These are phyloP conservation scores for Ramalina peruviana DNA, from an alignment of 495 filamentous ascomycete genomes.

Conservation along the genomic window DNA sequence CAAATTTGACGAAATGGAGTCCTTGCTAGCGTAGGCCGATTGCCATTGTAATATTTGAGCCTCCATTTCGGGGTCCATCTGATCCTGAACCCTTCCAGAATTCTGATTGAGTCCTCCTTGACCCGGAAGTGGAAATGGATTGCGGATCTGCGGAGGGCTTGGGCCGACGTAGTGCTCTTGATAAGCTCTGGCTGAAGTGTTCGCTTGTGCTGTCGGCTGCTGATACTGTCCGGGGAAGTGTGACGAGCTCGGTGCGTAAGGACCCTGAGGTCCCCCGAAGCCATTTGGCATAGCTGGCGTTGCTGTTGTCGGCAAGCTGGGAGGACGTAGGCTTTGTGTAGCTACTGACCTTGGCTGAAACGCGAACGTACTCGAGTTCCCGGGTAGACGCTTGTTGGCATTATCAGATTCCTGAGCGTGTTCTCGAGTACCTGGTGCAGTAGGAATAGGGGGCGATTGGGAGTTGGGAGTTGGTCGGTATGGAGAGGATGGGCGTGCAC, in stretches of 20 bases:
- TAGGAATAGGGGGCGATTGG: conserved; percentile 23
- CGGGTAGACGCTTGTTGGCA: conserved; percentile 15
- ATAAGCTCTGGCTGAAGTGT: conserved; percentile 37
- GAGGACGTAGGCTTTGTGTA: conserved; percentile 24
- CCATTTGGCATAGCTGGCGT: conserved; percentile 26
- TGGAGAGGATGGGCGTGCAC: conserved; percentile 34
- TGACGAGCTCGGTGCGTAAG: conserved; percentile 29
- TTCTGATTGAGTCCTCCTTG: conserved; percentile 22
- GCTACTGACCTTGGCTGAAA: conserved; percentile 56
- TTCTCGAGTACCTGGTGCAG: conserved; percentile 23
- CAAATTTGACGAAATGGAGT: conserved; percentile 26
- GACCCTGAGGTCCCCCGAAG: conserved; percentile 27
- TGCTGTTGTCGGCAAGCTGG: conserved; percentile 29
- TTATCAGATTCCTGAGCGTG: conserved; percentile 22
- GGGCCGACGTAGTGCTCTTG: conserved; percentile 40
- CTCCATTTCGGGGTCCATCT: conserved; percentile 69
- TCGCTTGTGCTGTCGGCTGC: conserved; percentile 24
- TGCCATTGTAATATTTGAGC: conserved; percentile 96
- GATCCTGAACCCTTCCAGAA: conserved; percentile 28
- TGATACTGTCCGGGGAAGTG: conserved; percentile 33
- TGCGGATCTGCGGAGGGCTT: conserved; percentile 61
- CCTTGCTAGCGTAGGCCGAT: conserved; percentile 65
- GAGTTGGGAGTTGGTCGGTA: conserved; percentile 44
- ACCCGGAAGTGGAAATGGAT: conserved; percentile 64
- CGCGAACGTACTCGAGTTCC: conserved; percentile 31